Percentiles rank a stretch among this genome's conserved stretches.
These are phyloP conservation scores for Colletotrichum graminicola DNA, from an alignment of 2,329 filamentous ascomycete species.

Conservation along the genomic window DNA sequence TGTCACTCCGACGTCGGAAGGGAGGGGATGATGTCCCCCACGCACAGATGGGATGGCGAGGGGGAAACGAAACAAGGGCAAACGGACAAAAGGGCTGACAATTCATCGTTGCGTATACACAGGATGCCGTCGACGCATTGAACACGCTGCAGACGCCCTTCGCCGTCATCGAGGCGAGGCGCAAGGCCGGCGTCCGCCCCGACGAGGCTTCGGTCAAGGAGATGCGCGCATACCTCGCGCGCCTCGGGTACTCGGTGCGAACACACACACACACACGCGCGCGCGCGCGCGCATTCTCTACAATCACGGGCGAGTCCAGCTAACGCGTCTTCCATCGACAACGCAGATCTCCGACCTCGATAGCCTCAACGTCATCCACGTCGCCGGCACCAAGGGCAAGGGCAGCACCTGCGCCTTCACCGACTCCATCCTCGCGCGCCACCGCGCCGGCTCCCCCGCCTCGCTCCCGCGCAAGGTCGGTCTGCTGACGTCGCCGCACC, in stretches of 20 bases:
- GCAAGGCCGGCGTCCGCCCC: constrained; percentile 78
- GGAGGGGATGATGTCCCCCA: neutral
- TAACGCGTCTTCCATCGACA: neutral
- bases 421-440: constrained; percentile 74
- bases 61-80: neutral
- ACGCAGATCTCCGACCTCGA: constrained; percentile 52
- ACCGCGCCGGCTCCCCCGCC: constrained; percentile 31
- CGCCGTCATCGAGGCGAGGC: constrained; percentile 81
- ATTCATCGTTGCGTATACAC: neutral
- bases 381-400: constrained; percentile 95
- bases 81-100: neutral
- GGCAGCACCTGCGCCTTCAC: constrained; percentile 89
- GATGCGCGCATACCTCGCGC: constrained; percentile 80
- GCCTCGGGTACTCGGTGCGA: constrained; percentile 34
- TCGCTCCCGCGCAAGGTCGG: constrained; percentile 65
- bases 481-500: constrained; percentile 87
- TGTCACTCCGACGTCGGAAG: constrained; percentile 25
- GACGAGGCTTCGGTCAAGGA: constrained; percentile 73
- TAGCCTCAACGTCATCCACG: constrained; percentile 73
- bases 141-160: constrained; percentile 94
- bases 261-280: neutral
- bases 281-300: too few species aligned
- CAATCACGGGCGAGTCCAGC: neutral
- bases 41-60: neutral
- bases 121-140: constrained; percentile 88